Evolutionary conservation across 2,329 filamentous ascomycete species (phyloP), one percentile per base, ranked within the genome.

Genomic region (Hymenotorrendiella dingleyae): DNA sequence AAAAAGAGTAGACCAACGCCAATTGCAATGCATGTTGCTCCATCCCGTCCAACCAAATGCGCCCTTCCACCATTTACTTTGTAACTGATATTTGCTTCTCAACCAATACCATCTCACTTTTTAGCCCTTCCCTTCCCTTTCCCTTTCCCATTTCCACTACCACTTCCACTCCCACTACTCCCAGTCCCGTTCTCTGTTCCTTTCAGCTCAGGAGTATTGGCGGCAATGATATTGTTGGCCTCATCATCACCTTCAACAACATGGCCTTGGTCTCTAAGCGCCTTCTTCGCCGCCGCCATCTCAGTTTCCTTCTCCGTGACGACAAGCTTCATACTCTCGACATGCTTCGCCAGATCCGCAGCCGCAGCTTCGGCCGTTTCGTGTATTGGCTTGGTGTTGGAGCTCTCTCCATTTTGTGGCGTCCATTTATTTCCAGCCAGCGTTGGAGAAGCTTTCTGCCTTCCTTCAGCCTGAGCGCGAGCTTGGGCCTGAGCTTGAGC

Each of bases 401-500:
- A 10, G 1, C 16, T 14, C n/a, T 22, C 34, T 6, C 26, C 26
- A 17, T 23, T 30, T 14, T 14, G 12, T 2, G 20, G 10, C 4
- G 4, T 17, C 24, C 19, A 33, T 17, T 16, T 21, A 16, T 19
- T 16, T 20, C 40, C 30, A 10, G 28, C 14, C 9, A n/a, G 22
- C 14, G 26, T 6, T 28, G 32, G n/a, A 24, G 30, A 17, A 3
- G 17, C 26, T 20, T 33, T 20, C 12, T 35, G 42, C 20, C 29
- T 39, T 10, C 14, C 30, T 11, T 41, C 30, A 6, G 20, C 32
- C 17, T 40, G 29, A 11, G 26, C 28, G 22, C 51, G 43, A 3
- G 49, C 52, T 39, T 57, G 50, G 6, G 47, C 48, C 24, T 56
- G 49, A 8, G 46, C 42, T 21, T 54, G 49, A 2, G 54, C 54